Evolutionary conservation across 805 yeast species (phyloP).

Genomic region (Saccharomyces jurei): DNA sequence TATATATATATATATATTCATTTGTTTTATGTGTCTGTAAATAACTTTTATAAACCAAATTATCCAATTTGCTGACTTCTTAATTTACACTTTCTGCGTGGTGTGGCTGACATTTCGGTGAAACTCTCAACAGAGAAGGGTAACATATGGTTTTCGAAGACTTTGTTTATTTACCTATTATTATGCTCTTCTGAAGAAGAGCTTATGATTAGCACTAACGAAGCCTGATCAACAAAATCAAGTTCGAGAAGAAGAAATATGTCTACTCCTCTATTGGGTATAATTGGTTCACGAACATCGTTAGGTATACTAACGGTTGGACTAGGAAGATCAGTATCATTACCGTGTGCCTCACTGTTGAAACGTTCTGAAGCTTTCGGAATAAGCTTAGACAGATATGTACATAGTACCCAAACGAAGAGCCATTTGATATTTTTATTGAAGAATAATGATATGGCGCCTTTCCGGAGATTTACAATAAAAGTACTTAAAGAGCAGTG

Average conservation of each 20-base stretch:
- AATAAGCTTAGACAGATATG: constrained; percentile 9
- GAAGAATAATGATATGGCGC: constrained; percentile 15
- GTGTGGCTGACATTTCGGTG: background rate
- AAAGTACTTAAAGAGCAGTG: constrained; percentile 52
- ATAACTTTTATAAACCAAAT: background rate
- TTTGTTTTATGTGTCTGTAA: background rate
- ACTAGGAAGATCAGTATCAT: background rate
- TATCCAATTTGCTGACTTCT: background rate
- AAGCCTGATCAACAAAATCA: constrained; percentile 2
- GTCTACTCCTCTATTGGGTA: constrained; percentile 1
- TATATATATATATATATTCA: background rate
- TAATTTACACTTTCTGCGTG: background rate
- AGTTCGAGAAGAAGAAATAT: constrained; percentile 4
- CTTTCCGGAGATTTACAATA: constrained; percentile 38
- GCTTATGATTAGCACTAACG: background rate
- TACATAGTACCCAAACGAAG: constrained; percentile 25
- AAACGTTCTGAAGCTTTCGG: background rate
- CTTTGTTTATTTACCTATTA: background rate
- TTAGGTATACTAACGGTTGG: background rate
- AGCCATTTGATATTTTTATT: constrained; percentile 21
- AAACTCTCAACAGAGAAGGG: background rate
- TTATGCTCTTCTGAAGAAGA: background rate
- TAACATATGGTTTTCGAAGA: background rate
- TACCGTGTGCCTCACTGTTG: background rate
- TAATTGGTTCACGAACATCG: background rate